phyloP scores from a whole-genome alignment of 2,329 filamentous ascomycete species.

The Scytalidium lignicola region DNA sequence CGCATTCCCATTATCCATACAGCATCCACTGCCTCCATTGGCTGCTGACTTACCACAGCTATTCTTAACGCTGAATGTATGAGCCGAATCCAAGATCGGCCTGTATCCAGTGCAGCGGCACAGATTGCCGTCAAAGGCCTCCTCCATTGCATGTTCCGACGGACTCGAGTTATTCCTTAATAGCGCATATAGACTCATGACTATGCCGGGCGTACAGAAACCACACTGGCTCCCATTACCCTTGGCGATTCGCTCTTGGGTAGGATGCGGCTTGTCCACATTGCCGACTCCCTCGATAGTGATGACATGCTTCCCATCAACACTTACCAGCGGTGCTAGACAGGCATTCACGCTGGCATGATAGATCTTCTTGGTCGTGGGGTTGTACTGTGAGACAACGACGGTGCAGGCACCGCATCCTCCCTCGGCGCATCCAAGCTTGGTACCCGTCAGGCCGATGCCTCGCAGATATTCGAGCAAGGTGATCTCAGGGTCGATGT shows the following conservation, averaged over 20 bases:
- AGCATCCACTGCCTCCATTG: slow-evolving; percentile 57
- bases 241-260: slow-evolving; percentile 86
- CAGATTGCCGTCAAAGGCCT: slow-evolving; percentile 94
- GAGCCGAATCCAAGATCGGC: slow-evolving; percentile 88
- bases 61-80: slow-evolving; percentile 64
- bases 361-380: slow-evolving; percentile 78
- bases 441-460: slow-evolving; percentile 90
- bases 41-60: slow-evolving; percentile 44
- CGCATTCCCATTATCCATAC: slow-evolving; percentile 57
- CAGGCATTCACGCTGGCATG: slow-evolving; percentile 97
- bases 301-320: slow-evolving; percentile 97
- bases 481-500: slow-evolving; percentile 86
- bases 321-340: slow-evolving; percentile 82
- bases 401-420: slow-evolving; percentile 96
- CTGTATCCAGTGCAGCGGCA: slow-evolving; percentile 95
- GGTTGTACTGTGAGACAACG: slow-evolving; percentile 89
- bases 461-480: slow-evolving; percentile 89
- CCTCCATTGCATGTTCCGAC: slow-evolving; percentile 79
- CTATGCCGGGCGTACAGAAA: slow-evolving; percentile 96
- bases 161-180: slow-evolving; percentile 78
- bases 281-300: slow-evolving; percentile 95
- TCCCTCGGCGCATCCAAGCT: slow-evolving; percentile 93
- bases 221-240: slow-evolving; percentile 87
- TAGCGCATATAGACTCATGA: slow-evolving; percentile 94
- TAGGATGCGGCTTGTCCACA: slow-evolving; percentile 78